These are phyloP conservation scores for Nannochloropsis gaditana DNA, from an alignment of 108 stramenopile species.

Conservation along the genomic window DNA sequence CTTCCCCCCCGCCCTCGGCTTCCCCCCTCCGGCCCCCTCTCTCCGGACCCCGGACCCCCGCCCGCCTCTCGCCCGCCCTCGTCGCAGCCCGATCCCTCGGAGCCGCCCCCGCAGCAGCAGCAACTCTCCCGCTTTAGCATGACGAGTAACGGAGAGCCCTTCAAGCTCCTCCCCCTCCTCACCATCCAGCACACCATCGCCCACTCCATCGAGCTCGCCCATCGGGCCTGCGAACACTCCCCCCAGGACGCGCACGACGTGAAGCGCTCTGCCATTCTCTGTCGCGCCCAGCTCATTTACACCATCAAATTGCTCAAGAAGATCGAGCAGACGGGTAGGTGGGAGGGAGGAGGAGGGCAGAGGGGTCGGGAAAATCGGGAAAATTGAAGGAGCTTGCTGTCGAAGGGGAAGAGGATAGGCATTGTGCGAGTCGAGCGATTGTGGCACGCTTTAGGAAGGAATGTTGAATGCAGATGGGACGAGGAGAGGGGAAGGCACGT, in stretches of 20 bases:
- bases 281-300: constrained; percentile 49
- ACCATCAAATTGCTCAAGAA: constrained; percentile 51
- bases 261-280: constrained; percentile 41
- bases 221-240: constrained; percentile 4
- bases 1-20: not conserved
- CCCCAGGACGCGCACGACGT: constrained; percentile 32
- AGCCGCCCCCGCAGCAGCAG: not conserved
- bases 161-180: constrained; percentile 20
- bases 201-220: constrained; percentile 22
- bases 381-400: not conserved
- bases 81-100: not conserved
- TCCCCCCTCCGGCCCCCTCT: not conserved
- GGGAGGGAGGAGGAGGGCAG: not conserved
- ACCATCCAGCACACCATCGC: constrained; percentile 34
- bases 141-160: not conserved
- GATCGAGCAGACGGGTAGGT: constrained; percentile 48
- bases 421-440: not conserved
- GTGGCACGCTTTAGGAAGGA: not conserved
- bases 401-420: too few relatives aligned
- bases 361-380: not conserved
- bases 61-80: constrained; percentile 3
- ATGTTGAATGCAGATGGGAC: too few relatives aligned
- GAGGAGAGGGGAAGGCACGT: not conserved
- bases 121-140: not conserved
- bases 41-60: constrained; percentile 4